A percentile compares a stretch with the other conserved stretches of the same genome.
phyloP scores from a whole-genome alignment of 2,329 filamentous ascomycete species.

The Beauveria sp. region DNA sequence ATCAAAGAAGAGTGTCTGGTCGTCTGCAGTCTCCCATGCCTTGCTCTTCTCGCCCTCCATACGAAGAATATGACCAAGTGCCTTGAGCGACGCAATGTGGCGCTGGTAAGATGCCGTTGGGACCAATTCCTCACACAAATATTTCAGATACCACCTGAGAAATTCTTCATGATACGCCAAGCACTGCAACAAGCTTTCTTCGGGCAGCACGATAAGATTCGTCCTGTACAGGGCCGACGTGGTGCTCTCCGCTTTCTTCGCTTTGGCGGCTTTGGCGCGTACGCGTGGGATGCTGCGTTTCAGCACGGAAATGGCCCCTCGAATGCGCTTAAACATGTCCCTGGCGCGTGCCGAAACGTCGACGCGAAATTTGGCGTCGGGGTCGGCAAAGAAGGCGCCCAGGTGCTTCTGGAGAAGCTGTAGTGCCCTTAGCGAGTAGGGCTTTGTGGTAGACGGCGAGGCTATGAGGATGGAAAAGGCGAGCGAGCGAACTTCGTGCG shows the following conservation, averaged over 20 bases:
- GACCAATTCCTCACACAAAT: constrained; percentile 65
- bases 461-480: constrained; percentile 73
- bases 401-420: constrained; percentile 57
- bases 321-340: constrained; percentile 68
- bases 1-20: constrained; percentile 33
- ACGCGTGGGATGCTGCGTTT: constrained; percentile 34
- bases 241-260: constrained; percentile 13
- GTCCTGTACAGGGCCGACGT: constrained; percentile 28
- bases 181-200: constrained; percentile 28
- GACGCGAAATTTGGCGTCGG: constrained; percentile 78
- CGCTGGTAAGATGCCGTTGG: constrained; percentile 84
- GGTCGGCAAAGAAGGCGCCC: constrained; percentile 68
- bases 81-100: constrained; percentile 73
- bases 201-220: constrained; percentile 32
- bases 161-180: constrained; percentile 53
- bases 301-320: constrained; percentile 55
- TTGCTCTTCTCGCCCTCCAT: constrained; percentile 54
- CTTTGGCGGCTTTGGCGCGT: constrained; percentile 28
- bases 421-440: constrained; percentile 58
- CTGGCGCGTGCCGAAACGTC: constrained; percentile 69
- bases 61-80: constrained; percentile 58
- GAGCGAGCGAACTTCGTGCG: constrained; percentile 64
- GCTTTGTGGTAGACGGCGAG: constrained; percentile 65
- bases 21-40: constrained; percentile 29
- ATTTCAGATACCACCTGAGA: constrained; percentile 64